These are phyloP conservation scores for Aspergillus fructus DNA, from an alignment of 2,329 filamentous ascomycete species.

Conservation along the genomic window DNA sequence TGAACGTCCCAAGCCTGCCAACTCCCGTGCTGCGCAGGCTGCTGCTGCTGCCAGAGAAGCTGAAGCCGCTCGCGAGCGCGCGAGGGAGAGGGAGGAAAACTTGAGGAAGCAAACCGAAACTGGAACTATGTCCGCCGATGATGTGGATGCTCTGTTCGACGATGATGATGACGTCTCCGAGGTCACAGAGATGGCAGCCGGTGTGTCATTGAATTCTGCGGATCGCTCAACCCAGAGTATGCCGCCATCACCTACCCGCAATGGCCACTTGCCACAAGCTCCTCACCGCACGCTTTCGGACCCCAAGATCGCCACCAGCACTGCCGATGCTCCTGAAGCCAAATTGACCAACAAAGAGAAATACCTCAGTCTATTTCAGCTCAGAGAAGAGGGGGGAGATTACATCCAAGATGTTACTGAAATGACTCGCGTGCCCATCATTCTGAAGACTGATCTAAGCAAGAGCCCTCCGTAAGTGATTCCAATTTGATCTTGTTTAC, in stretches of 20 bases:
- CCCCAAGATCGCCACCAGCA: conserved; percentile 74
- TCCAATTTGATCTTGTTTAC: neutral
- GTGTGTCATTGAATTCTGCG: conserved; percentile 72
- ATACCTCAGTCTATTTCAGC: conserved; percentile 83
- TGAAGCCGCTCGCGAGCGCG: conserved; percentile 76
- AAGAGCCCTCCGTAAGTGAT: conserved; percentile 97
- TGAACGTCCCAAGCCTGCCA: conserved; percentile 83
- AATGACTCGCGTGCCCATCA: conserved; percentile 96
- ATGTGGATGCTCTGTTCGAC: conserved; percentile 93
- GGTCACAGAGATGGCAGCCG: conserved; percentile 84
- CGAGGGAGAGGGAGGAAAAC: conserved; percentile 85
- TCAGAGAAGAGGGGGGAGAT: conserved; percentile 89
- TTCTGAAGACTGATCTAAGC: conserved; percentile 94
- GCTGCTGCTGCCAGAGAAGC: conserved; percentile 75
- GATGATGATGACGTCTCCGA: conserved; percentile 86
- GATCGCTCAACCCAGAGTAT: conserved; percentile 95
- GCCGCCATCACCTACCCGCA: conserved; percentile 82
- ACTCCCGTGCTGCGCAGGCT: conserved; percentile 71
- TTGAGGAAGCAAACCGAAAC: conserved; percentile 93
- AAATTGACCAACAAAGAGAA: conserved; percentile 93
- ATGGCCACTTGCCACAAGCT: conserved; percentile 63
- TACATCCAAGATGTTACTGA: conserved; percentile 98
- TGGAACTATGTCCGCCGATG: conserved; percentile 87
- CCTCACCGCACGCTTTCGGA: conserved; percentile 91
- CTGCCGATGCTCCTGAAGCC: conserved; percentile 69